These are phyloP conservation scores for Neurospora sp. DNA, from an alignment of 495 filamentous ascomycete genomes.

Conservation along the genomic window DNA sequence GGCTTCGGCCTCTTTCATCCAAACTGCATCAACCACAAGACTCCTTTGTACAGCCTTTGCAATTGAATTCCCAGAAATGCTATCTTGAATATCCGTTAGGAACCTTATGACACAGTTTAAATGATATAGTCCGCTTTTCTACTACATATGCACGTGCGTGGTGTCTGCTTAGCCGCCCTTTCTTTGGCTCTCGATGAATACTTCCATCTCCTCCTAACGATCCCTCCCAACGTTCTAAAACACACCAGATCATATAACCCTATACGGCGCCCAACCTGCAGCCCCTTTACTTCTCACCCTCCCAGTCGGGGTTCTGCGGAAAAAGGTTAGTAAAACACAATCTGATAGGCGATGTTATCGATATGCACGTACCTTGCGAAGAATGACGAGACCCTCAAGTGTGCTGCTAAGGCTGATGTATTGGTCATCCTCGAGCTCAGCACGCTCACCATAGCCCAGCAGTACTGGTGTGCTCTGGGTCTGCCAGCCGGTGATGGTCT, in stretches of 20 bases:
- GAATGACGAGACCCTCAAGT: conserved; percentile 88
- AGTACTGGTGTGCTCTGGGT: conserved; percentile 97
- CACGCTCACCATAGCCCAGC: conserved; percentile 84
- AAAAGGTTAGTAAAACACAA: conserved; percentile 10
- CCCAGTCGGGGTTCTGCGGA: conserved; percentile 39
- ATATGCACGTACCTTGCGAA: conserved; percentile 68
- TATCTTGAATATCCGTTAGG: not conserved
- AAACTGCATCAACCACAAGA: not conserved
- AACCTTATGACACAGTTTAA: not conserved
- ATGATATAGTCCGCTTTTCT: not conserved
- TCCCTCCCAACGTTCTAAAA: not conserved
- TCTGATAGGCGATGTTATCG: not conserved
- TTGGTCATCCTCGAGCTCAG: conserved; percentile 95
- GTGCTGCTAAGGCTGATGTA: conserved; percentile 85
- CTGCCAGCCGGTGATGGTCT: conserved; percentile 99
- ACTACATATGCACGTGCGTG: not conserved
- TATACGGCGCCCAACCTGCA: not conserved
- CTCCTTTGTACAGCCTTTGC: not conserved
- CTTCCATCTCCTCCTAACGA: not conserved
- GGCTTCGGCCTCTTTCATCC: not conserved
- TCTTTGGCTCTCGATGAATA: not conserved
- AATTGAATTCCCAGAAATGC: not conserved
- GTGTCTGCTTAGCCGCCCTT: not conserved
- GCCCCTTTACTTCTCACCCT: conserved; percentile 29
- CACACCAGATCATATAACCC: not conserved